Percentiles rank a stretch among this genome's conserved stretches.
phyloP scores from a whole-genome alignment of 208 protist genomes.

The Trypanosomatidae sp. region DNA sequence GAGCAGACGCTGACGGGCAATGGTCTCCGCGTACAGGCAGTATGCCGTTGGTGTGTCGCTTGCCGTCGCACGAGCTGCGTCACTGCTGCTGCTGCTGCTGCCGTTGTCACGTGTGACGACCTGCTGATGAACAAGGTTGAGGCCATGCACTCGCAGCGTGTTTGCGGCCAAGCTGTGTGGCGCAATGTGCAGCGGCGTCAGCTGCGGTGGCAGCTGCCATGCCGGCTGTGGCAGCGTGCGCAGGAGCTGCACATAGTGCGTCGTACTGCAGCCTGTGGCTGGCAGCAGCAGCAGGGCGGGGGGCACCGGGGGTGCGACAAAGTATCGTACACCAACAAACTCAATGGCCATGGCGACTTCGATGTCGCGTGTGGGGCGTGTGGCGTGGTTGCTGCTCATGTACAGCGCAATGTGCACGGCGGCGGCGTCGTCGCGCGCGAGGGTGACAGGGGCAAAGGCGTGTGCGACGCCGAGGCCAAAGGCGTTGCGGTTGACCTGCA shows the following conservation, averaged over 20 bases:
- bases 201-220: slow-evolving; percentile 23
- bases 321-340: slow-evolving; percentile 40
- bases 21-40: slow-evolving; percentile 38
- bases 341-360: slow-evolving; percentile 32
- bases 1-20: slow-evolving; percentile 15
- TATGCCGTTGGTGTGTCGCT: slow-evolving; percentile 6
- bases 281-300: slow-evolving; percentile 37
- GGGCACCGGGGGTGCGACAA: slow-evolving; percentile 32
- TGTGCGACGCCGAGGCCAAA: slow-evolving; percentile 47
- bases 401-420: slow-evolving; percentile 11
- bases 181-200: slow-evolving; percentile 8
- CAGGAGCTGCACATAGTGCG: slow-evolving; percentile 12
- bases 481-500: slow-evolving; percentile 61
- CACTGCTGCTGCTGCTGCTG: too few relatives aligned
- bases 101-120: too few relatives aligned
- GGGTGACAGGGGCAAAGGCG: slow-evolving; percentile 17
- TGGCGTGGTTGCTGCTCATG: slow-evolving; percentile 28
- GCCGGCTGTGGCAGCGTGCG: slow-evolving; percentile 10
- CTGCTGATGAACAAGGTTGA: slow-evolving; percentile 35
- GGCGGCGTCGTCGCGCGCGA: slow-evolving; percentile 19
- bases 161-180: slow-evolving; percentile 15
- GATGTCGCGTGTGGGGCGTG: slow-evolving; percentile 16
- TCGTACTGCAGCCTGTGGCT: slow-evolving; percentile 13
- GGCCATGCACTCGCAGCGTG: slow-evolving; percentile 24
- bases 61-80: too few relatives aligned